phyloP scores from a whole-genome alignment of 164 flowering plant species.

The Saururus chinensis region DNA sequence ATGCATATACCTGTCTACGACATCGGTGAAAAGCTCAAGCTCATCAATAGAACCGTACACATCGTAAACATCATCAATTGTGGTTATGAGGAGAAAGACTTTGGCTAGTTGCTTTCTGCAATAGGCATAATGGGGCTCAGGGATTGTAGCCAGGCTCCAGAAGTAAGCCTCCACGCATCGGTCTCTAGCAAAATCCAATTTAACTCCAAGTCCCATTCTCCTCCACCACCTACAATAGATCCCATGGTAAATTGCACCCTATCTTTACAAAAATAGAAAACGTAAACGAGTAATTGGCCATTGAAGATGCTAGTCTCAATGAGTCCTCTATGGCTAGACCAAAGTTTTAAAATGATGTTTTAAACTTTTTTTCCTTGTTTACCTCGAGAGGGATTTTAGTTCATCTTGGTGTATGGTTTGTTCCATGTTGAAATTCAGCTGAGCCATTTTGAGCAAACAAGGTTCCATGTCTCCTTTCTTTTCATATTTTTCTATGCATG shows the following conservation, averaged over 20 bases:
- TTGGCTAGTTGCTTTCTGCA: not conserved
- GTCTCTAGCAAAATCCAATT: not conserved
- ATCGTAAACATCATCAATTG: constrained; percentile 2
- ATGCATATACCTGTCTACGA: not conserved
- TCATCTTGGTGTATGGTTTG: not conserved
- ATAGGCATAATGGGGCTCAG: not conserved
- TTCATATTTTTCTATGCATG: not conserved
- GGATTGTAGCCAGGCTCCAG: not conserved
- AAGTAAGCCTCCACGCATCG: not conserved
- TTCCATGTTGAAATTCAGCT: not conserved
- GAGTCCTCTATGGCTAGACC: no score
- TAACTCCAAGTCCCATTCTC: not conserved
- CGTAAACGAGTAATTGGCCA: no score
- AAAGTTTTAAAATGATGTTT: no score
- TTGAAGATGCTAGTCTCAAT: no score
- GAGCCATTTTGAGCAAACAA: not conserved
- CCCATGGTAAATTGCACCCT: no score
- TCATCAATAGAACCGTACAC: not conserved
- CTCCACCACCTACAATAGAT: constrained; percentile 1
- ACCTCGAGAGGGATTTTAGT: not conserved
- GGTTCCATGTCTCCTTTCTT: not conserved
- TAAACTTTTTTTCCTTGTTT: no score
- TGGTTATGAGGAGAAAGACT: not conserved
- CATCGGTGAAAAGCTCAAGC: not conserved
- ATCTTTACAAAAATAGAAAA: no score